Percentiles rank a stretch among this genome's conserved stretches.
These are phyloP conservation scores for Fusarium ramigenum DNA, from an alignment of 2,329 filamentous ascomycete genomes.

Conservation along the genomic window DNA sequence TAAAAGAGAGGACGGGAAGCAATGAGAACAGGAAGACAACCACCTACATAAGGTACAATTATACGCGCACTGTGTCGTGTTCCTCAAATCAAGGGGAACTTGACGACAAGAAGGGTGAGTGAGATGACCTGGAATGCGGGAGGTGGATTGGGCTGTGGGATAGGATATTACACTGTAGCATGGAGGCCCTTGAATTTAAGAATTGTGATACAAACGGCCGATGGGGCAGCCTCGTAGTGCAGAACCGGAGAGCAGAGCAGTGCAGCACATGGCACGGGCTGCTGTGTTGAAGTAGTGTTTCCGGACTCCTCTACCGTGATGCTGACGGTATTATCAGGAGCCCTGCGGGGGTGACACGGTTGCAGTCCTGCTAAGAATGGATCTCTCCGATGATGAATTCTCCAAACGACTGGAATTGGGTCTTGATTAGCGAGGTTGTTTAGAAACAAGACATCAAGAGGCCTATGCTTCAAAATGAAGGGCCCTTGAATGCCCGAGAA, in stretches of 20 bases:
- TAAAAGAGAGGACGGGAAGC: slow-evolving; percentile 8
- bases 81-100: slow-evolving; percentile 15
- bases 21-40: not conserved
- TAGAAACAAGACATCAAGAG: slow-evolving; percentile 14
- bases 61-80: slow-evolving; percentile 31
- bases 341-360: slow-evolving; percentile 14
- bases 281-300: not conserved
- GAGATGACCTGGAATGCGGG: slow-evolving; percentile 34
- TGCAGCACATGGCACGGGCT: not conserved
- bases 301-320: slow-evolving; percentile 4
- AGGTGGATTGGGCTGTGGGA: slow-evolving; percentile 19
- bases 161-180: slow-evolving; percentile 28
- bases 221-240: slow-evolving; percentile 3
- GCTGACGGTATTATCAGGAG: slow-evolving; percentile 23
- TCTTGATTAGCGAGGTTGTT: slow-evolving; percentile 20
- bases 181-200: slow-evolving; percentile 19
- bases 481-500: slow-evolving; percentile 10
- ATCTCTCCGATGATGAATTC: not conserved
- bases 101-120: slow-evolving; percentile 18
- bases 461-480: slow-evolving; percentile 24
- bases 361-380: not conserved
- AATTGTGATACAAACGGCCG: slow-evolving; percentile 14
- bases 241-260: not conserved
- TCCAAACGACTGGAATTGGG: not conserved
- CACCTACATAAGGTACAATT: slow-evolving; percentile 1